Percentiles rank a stretch among this genome's conserved stretches.
phyloP scores from a whole-genome alignment of 2,329 filamentous ascomycete species.

The Aspergillus quadricinctus region DNA sequence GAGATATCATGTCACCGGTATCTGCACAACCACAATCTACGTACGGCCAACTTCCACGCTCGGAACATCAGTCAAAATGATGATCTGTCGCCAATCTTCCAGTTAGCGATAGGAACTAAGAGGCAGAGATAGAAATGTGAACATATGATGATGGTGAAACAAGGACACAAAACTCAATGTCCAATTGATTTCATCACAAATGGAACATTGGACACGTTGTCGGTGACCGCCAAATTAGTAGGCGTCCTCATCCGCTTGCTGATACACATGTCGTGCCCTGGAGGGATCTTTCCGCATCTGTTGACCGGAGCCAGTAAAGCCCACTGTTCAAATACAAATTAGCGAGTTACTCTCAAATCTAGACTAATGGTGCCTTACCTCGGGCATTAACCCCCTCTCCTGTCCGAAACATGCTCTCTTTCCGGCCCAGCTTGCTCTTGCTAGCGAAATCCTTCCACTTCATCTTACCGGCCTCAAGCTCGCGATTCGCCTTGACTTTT shows the following conservation, averaged over 20 bases:
- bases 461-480: slow-evolving; percentile 82
- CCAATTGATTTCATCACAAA: not conserved
- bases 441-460: slow-evolving; percentile 93
- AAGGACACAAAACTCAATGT: not conserved
- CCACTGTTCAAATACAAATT: slow-evolving; percentile 57
- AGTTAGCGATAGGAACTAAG: slow-evolving; percentile 25
- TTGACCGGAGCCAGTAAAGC: slow-evolving; percentile 92
- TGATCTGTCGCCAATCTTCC: slow-evolving; percentile 21
- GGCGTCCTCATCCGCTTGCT: slow-evolving; percentile 67
- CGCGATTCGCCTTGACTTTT: slow-evolving; percentile 82
- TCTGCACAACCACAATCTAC: slow-evolving; percentile 13
- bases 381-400: slow-evolving; percentile 79
- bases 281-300: slow-evolving; percentile 89
- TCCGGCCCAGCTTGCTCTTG: slow-evolving; percentile 69
- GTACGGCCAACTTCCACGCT: slow-evolving; percentile 14
- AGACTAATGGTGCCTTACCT: slow-evolving; percentile 53
- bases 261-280: slow-evolving; percentile 78
- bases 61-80: slow-evolving; percentile 14
- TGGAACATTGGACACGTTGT: slow-evolving; percentile 1
- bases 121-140: slow-evolving; percentile 10
- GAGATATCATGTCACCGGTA: slow-evolving; percentile 7
- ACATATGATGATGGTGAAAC: slow-evolving; percentile 9
- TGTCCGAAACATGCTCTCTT: slow-evolving; percentile 96
- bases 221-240: slow-evolving; percentile 25
- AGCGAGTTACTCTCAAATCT: slow-evolving; percentile 3